Evolutionary conservation across 2,329 filamentous ascomycete genomes (phyloP).

Genomic region (Cryphonectria naterciae): DNA sequence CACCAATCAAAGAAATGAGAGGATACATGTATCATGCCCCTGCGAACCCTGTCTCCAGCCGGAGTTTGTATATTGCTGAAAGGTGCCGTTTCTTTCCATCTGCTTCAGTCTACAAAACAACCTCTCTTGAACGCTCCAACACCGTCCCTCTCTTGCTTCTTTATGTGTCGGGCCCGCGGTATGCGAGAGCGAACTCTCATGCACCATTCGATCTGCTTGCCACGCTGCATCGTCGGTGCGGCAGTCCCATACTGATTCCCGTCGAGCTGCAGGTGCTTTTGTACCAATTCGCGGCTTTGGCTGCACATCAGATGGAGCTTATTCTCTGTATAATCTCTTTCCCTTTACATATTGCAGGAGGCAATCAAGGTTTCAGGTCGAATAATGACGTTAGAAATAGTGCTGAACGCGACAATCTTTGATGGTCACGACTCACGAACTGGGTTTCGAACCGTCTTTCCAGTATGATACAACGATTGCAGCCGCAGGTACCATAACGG

Average conservation of each 20-base stretch:
- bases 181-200: too few species aligned
- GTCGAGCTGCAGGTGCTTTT: background rate
- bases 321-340: background rate
- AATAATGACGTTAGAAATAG: background rate
- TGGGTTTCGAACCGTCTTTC: too few species aligned
- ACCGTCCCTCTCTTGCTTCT: background rate
- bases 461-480: too few species aligned
- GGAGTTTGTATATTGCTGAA: background rate
- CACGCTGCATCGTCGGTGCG: background rate
- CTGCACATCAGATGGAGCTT: background rate
- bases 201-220: too few species aligned
- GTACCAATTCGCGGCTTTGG: background rate
- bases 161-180: too few species aligned
- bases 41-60: background rate
- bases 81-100: background rate
- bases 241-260: background rate
- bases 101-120: background rate
- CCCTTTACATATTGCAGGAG: background rate
- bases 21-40: background rate
- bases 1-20: background rate
- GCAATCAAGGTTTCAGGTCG: too few species aligned
- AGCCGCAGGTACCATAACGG: background rate
- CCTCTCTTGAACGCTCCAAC: background rate
- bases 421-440: too few species aligned
- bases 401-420: too few species aligned